Base-by-base conservation (phyloP, 768 basidiomycete genomes). In the Royoungia palumana region DNA sequence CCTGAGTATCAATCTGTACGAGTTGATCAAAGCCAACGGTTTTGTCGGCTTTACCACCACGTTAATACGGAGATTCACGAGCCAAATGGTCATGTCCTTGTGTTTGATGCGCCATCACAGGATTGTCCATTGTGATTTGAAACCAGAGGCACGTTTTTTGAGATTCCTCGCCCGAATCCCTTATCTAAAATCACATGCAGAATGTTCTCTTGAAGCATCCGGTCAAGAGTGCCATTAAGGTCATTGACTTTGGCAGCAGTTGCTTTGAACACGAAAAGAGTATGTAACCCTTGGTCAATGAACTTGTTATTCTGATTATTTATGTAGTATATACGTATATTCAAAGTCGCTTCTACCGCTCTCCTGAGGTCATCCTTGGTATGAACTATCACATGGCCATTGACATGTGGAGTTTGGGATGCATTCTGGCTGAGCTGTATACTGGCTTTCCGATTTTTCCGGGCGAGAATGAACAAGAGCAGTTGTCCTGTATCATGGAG, bases 361-460 rank as follows among this genome's bases (percentile, higher is more conserved):
- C 94, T 17, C 96, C 96, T 4, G 96, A 99, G 71, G 95, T 99
- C 58, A 99, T 99, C 47, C 81, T 99, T 34, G 96, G 96, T 45
- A 91, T 95, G 88, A 96, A 94, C 67, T 99, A 99, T 67, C 92
- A 95, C 64, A 98, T 96, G 93, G 94, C 90, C 28, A 95, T 94
- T 54, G 93, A 98, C 66, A 99, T 99, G 94, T 99, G 96, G 96
- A 95, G 93, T 74, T 70, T 99, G 57, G 96, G 96, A 32, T 99
- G 96, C 62, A 99, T 99, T 54, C 75, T 99, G 45, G 96, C 96
- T 14, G 96, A 99, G 68, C 73, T 99, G 36, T 95, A 89, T 68
- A 98, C 95, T 11, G 96, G 96, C 1, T 96, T 92, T 68, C 96
- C 96, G 1, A 94, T 99, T 58, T 99, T 99, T 70, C 96, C 96